Conservation (phyloP, 2,329 filamentous ascomycete genomes). For the Tolypocladium guangdongense region DNA sequence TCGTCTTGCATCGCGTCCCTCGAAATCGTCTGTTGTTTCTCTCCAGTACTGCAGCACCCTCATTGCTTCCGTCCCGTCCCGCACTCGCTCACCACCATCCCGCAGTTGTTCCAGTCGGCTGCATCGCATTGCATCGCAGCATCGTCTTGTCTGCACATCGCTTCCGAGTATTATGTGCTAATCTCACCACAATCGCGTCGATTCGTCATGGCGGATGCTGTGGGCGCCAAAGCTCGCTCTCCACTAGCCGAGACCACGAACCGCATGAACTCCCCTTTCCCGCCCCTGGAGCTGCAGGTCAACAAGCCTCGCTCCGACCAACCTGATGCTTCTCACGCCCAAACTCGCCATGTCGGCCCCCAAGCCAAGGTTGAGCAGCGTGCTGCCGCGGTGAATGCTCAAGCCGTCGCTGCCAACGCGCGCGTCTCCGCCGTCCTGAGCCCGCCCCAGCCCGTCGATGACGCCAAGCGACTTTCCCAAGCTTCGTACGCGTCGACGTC, state of each 20-base stretch:
- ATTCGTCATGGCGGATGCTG: conserved; percentile 18
- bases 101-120: background rate
- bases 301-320: conserved; percentile 20
- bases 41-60: background rate
- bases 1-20: background rate
- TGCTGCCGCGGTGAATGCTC: background rate
- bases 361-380: conserved; percentile 1
- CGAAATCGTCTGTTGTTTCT: background rate
- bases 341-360: conserved; percentile 2
- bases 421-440: conserved; percentile 13
- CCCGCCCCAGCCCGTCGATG: conserved; percentile 19
- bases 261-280: conserved; percentile 32
- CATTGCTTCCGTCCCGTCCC: background rate
- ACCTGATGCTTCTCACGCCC: conserved; percentile 3
- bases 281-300: conserved; percentile 13
- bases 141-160: background rate
- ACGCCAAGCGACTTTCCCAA: conserved; percentile 26
- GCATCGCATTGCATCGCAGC: background rate
- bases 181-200: conserved; percentile 11
- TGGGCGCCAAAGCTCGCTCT: conserved; percentile 20
- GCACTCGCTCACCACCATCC: background rate
- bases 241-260: conserved; percentile 37
- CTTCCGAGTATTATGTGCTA: conserved; percentile 23
- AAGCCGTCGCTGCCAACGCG: conserved; percentile 6
- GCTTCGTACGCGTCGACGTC: conserved; percentile 30